Percentiles rank a stretch among this genome's conserved stretches.
These are phyloP conservation scores for Ceratobasidium sp. DNA, from an alignment of 1,284 basidiomycete species.

Conservation along the genomic window DNA sequence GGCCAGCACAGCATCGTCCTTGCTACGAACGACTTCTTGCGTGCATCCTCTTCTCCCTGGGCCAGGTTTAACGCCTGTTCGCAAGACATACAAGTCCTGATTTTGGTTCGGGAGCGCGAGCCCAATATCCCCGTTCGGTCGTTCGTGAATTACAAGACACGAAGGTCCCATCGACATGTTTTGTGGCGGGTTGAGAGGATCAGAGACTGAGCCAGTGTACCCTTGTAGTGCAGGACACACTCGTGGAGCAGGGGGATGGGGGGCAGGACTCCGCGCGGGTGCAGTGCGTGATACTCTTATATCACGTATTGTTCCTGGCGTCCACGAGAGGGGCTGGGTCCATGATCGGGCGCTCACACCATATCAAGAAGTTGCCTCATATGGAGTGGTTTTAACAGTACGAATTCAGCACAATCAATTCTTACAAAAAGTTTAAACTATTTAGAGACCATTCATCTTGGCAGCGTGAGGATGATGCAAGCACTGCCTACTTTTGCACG, in stretches of 20 bases:
- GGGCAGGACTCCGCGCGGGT: background rate
- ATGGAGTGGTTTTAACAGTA: background rate
- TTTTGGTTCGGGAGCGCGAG: constrained; percentile 2
- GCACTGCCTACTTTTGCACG: constrained; percentile 7
- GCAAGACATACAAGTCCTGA: constrained; percentile 6
- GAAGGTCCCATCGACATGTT: constrained; percentile 10
- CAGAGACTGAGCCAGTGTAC: background rate
- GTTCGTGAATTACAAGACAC: constrained; percentile 19
- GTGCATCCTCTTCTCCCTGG: background rate
- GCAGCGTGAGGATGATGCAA: background rate
- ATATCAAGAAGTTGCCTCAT: background rate
- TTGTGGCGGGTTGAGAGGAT: background rate
- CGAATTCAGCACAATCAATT: background rate
- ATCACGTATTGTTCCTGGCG: background rate
- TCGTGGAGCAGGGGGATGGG: background rate
- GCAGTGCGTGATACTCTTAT: background rate
- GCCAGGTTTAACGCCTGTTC: background rate
- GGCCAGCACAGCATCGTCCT: constrained; percentile 12
- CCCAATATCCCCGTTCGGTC: constrained; percentile 23
- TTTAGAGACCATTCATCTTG: background rate
- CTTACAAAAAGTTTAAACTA: background rate
- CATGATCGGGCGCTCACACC: no score
- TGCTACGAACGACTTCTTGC: constrained; percentile 25
- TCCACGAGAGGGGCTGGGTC: no score
- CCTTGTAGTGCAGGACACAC: background rate